phyloP scores from a whole-genome alignment of 2,329 filamentous ascomycete species.

The Chrysosporium keratinophilum region DNA sequence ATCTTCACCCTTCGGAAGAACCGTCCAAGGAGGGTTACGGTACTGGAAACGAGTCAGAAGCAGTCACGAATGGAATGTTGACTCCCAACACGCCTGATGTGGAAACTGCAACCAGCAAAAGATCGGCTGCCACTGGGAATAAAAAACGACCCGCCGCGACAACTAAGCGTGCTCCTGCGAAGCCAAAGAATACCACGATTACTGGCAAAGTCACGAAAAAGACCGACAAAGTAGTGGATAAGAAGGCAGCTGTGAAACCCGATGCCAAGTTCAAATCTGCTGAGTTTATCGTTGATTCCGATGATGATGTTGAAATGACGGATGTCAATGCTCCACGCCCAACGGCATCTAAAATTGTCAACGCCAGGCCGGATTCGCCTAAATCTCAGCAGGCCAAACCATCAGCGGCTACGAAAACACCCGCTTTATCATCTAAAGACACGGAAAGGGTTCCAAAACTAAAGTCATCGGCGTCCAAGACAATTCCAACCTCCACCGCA shows the following conservation, averaged over 20 bases:
- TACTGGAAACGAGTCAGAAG: conserved; percentile 32
- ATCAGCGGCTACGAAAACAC: conserved; percentile 6
- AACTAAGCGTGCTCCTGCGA: conserved; percentile 37
- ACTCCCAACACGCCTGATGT: conserved; percentile 19
- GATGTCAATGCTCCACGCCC: conserved; percentile 21
- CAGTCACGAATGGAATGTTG: conserved; percentile 20
- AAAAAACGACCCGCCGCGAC: conserved; percentile 28
- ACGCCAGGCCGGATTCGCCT: conserved; percentile 7
- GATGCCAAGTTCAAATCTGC: conserved; percentile 44
- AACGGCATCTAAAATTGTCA: conserved; percentile 18
- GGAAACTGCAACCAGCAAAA: not conserved
- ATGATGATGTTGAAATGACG: conserved; percentile 37
- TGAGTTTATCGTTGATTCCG: conserved; percentile 45
- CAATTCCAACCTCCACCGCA: conserved; percentile 27
- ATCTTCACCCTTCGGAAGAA: conserved; percentile 31
- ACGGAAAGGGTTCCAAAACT: conserved; percentile 3
- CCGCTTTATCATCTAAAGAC: not conserved
- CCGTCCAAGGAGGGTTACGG: conserved; percentile 26
- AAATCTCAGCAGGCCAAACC: conserved; percentile 11
- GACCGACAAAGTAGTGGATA: conserved; percentile 30
- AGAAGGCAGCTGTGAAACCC: conserved; percentile 24
- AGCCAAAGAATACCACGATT: conserved; percentile 40
- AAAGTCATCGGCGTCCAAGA: conserved; percentile 21
- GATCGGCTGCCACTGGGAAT: not conserved
- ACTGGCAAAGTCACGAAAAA: conserved; percentile 39